Percentiles rank a stretch among this genome's conserved stretches.
phyloP scores from a whole-genome alignment of 2,329 filamentous ascomycete species.

The Sarocladiaceae sp. region DNA sequence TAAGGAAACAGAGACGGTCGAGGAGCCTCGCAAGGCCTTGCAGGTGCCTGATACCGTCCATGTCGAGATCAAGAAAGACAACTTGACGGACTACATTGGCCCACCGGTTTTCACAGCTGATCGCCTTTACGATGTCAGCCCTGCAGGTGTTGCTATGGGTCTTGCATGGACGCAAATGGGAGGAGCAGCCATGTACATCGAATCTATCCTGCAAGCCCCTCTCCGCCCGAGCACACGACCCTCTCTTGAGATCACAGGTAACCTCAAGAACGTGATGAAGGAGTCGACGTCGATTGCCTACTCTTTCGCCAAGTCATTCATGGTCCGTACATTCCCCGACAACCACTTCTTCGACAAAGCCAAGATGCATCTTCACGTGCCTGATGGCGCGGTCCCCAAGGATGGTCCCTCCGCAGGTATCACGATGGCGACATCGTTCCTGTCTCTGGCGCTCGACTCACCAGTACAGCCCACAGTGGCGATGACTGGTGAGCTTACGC shows the following conservation, averaged over 20 bases:
- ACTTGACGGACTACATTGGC: slow-evolving; percentile 93
- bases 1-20: slow-evolving; percentile 43
- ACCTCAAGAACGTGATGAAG: slow-evolving; percentile 96
- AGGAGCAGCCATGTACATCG: slow-evolving; percentile 92
- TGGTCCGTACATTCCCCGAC: slow-evolving; percentile 79
- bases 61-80: slow-evolving; percentile 80
- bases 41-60: slow-evolving; percentile 84
- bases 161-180: slow-evolving; percentile 98
- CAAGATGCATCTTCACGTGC: slow-evolving; percentile 91
- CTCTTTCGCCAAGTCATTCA: slow-evolving; percentile 86
- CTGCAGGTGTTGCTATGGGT: slow-evolving; percentile 94
- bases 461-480: slow-evolving; percentile 81
- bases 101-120: slow-evolving; percentile 95
- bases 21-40: slow-evolving; percentile 69
- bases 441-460: slow-evolving; percentile 77
- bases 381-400: slow-evolving; percentile 93
- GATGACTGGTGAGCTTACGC: slow-evolving; percentile 96
- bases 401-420: slow-evolving; percentile 92
- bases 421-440: slow-evolving; percentile 92
- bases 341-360: slow-evolving; percentile 97
- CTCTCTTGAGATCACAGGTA: slow-evolving; percentile 86
- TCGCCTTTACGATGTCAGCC: slow-evolving; percentile 88
- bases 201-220: slow-evolving; percentile 87
- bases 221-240: slow-evolving; percentile 71
- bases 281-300: slow-evolving; percentile 95